These are phyloP conservation scores for Microbotryum intermedium DNA, from an alignment of 1,284 basidiomycete genomes.

Conservation along the genomic window DNA sequence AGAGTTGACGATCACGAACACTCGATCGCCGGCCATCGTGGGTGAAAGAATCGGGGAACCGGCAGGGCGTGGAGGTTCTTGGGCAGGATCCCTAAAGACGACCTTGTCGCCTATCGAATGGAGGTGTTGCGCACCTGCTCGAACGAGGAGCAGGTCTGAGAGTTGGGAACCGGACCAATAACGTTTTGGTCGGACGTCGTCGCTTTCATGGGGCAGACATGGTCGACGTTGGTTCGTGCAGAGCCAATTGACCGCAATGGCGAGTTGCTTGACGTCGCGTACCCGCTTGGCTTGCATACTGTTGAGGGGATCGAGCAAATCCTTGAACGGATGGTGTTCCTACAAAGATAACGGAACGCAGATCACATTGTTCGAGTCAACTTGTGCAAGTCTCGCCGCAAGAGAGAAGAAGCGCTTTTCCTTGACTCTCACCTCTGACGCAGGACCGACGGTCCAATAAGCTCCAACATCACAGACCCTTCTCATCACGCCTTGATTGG, in stretches of 20 bases:
- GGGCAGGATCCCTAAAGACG: constrained; percentile 31
- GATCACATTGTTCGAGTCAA: background rate
- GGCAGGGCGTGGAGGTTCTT: constrained; percentile 37
- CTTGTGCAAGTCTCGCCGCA: constrained; percentile 15
- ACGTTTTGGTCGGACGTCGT: constrained; percentile 56
- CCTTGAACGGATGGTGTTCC: background rate
- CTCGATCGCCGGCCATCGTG: constrained; percentile 43
- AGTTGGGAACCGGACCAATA: constrained; percentile 62
- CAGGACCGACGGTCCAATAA: constrained; percentile 14
- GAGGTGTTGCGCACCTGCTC: constrained; percentile 42
- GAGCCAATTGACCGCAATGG: constrained; percentile 76
- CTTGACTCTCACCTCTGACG: constrained; percentile 43
- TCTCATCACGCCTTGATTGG: constrained; percentile 51
- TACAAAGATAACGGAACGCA: constrained; percentile 1
- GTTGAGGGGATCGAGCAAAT: constrained; percentile 29
- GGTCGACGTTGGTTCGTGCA: constrained; percentile 62
- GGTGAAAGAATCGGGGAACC: constrained; percentile 47
- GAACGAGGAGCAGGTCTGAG: constrained; percentile 41
- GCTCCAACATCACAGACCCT: constrained; percentile 53
- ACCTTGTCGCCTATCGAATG: constrained; percentile 39
- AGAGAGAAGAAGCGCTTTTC: constrained; percentile 24
- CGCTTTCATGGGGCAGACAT: constrained; percentile 52
- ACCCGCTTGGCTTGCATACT: constrained; percentile 36
- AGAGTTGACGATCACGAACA: constrained; percentile 60
- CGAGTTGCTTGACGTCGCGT: constrained; percentile 64